Percentiles rank a stretch among this genome's conserved stretches.
phyloP scores from a whole-genome alignment of 495 filamentous ascomycete genomes.

The Neurospora sp. region DNA sequence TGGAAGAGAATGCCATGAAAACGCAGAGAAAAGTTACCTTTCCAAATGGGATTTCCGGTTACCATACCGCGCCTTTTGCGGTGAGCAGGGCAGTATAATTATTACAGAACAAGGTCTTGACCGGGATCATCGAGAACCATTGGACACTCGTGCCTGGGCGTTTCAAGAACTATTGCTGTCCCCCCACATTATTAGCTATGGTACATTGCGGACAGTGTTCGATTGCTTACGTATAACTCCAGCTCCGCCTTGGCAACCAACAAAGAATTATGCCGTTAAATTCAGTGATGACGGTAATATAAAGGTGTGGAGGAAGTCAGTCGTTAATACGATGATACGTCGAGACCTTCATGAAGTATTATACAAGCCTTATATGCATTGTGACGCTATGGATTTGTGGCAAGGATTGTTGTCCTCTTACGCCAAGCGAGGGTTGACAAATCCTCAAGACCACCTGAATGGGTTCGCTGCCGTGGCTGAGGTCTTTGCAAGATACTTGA shows the following conservation, averaged over 20 bases:
- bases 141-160: neutral
- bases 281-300: neutral
- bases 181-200: neutral
- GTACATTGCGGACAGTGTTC: neutral
- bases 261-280: too few species aligned
- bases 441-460: neutral
- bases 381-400: neutral
- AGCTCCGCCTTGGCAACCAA: too few species aligned
- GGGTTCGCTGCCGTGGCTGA: neutral
- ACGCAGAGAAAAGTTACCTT: neutral
- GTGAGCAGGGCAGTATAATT: neutral
- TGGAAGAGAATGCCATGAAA: neutral
- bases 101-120: neutral
- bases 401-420: neutral
- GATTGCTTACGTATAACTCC: neutral
- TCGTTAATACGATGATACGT: neutral
- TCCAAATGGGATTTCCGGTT: neutral
- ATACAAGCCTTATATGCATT: neutral
- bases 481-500: neutral
- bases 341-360: neutral
- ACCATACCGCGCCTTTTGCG: neutral
- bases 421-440: neutral
- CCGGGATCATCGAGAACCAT: rapidly evolving
- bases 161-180: neutral
- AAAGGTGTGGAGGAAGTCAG: neutral